A percentile compares a stretch with the other conserved stretches of the same genome.
Evolutionary conservation across 805 yeast genomes (phyloP).

Genomic region (Hanseniaspora nectarophila): DNA sequence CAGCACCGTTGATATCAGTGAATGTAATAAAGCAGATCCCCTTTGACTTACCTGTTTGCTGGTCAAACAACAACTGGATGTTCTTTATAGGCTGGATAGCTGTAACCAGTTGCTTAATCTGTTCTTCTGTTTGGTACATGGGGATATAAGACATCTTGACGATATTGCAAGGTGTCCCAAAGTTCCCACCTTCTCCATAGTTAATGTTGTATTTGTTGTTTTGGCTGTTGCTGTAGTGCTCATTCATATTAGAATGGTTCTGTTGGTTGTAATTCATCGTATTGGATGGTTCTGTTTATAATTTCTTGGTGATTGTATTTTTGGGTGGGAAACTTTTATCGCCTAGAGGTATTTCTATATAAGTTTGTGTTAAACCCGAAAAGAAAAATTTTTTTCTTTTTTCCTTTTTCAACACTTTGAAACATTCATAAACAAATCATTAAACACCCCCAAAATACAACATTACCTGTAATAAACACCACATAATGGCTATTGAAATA

Average conservation of each 20-base stretch:
- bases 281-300: not conserved
- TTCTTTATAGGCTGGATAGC: constrained; percentile 81
- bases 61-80: constrained; percentile 69
- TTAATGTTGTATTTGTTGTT: constrained; percentile 18
- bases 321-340: no score
- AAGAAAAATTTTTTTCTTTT: no score
- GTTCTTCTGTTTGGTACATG: constrained; percentile 87
- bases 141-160: constrained; percentile 83
- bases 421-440: not conserved
- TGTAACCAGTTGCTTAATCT: constrained; percentile 69
- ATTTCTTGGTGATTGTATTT: not conserved
- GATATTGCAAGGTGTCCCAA: constrained; percentile 28
- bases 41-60: constrained; percentile 77
- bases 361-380: no score
- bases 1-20: constrained; percentile 72
- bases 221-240: constrained; percentile 17
- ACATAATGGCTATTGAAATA: constrained; percentile 4
- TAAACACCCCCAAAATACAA: no score
- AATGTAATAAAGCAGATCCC: constrained; percentile 85
- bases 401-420: no score
- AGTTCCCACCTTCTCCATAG: constrained; percentile 16
- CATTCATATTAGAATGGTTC: not conserved
- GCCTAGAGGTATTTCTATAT: no score
- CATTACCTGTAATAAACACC: no score
- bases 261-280: not conserved